Evolutionary conservation across 2,329 filamentous ascomycete genomes (phyloP).

Genomic region (Hypoxylon sp.): DNA sequence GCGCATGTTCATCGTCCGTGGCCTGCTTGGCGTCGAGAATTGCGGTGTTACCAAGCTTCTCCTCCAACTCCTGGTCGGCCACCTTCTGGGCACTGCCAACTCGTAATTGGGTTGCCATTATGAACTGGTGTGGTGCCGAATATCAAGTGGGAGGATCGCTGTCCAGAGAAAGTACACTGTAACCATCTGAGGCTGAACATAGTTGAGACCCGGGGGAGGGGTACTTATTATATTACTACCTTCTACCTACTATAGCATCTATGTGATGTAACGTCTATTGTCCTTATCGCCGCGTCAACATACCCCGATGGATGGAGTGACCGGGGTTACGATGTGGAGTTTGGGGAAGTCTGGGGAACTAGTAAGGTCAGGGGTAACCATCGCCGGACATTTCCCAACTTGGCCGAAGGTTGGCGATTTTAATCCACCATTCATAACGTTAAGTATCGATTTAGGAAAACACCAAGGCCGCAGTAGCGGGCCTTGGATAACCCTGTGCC

Average conservation of each 20-base stretch:
- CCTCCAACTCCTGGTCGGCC: constrained; percentile 51
- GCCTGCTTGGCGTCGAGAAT: constrained; percentile 52
- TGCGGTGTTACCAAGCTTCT: constrained; percentile 51
- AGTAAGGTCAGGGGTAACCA: constrained; percentile 16
- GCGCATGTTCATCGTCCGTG: constrained; percentile 53
- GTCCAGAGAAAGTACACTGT: background rate
- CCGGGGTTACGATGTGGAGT: constrained; percentile 35
- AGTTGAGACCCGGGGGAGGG: background rate
- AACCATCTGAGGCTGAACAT: background rate
- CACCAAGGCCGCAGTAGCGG: background rate
- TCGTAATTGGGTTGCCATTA: constrained; percentile 45
- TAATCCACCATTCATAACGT: constrained; percentile 35
- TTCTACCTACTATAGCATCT: background rate
- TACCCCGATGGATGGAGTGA: constrained; percentile 14
- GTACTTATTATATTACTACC: constrained; percentile 10
- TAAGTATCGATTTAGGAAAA: background rate
- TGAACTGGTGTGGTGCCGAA: background rate
- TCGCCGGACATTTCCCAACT: constrained; percentile 6
- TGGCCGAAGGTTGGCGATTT: constrained; percentile 3
- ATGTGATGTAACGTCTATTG: background rate
- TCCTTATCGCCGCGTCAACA: constrained; percentile 1
- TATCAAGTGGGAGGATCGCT: background rate
- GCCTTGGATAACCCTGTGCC: background rate
- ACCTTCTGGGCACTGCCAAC: constrained; percentile 49
- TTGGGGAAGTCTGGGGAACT: constrained; percentile 40